A percentile compares a stretch with the other conserved stretches of the same genome.
Conservation (phyloP, 2,329 filamentous ascomycete species). For the Paecilomyces fulvus region DNA sequence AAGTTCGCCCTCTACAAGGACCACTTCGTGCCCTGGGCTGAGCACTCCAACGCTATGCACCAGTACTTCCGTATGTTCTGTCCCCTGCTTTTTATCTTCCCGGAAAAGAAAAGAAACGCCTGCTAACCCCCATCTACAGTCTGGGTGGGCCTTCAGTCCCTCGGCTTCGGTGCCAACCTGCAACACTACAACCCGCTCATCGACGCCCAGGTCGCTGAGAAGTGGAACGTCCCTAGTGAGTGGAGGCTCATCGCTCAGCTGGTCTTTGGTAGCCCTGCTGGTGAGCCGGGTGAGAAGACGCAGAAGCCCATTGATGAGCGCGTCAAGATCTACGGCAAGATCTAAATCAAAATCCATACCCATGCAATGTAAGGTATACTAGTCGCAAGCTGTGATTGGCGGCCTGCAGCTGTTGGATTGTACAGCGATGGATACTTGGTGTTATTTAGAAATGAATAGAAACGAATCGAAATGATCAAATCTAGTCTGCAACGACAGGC, state of each 20-base stretch:
- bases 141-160: slow-evolving; percentile 75
- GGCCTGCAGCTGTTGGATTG: background rate
- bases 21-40: slow-evolving; percentile 68
- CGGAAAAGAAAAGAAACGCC: background rate
- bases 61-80: slow-evolving; percentile 53
- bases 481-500: background rate
- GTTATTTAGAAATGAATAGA: background rate
- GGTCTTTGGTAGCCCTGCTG: slow-evolving; percentile 62
- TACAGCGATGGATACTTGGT: background rate
- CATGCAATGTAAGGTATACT: background rate
- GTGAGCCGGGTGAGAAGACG: slow-evolving; percentile 53
- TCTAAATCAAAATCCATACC: slow-evolving; percentile 3
- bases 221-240: slow-evolving; percentile 61
- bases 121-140: slow-evolving; percentile 26
- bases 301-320: slow-evolving; percentile 58
- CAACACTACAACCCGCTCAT: slow-evolving; percentile 91
- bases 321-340: slow-evolving; percentile 52
- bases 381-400: background rate
- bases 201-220: slow-evolving; percentile 58
- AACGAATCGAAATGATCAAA: background rate
- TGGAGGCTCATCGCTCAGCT: slow-evolving; percentile 79
- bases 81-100: background rate
- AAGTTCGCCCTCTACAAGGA: slow-evolving; percentile 68
- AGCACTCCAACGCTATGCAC: slow-evolving; percentile 72
- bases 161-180: slow-evolving; percentile 78